These are phyloP conservation scores for Annulohypoxylon maeteangense DNA, from an alignment of 495 filamentous ascomycete genomes.

Conservation along the genomic window DNA sequence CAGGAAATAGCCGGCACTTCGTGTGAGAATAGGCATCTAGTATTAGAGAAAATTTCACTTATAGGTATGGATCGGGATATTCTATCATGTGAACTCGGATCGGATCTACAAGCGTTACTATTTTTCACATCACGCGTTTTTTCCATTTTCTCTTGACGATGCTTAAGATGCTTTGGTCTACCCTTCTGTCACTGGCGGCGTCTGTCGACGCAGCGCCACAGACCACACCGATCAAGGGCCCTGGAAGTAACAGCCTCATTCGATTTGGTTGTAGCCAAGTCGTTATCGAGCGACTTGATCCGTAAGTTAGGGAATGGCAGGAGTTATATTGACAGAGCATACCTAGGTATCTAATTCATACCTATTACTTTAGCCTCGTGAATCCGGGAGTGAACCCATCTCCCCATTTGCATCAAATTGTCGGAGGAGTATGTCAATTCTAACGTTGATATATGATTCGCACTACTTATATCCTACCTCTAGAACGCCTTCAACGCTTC, in stretches of 20 bases:
- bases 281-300: constrained; percentile 44
- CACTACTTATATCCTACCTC: not conserved
- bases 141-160: not conserved
- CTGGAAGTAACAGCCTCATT: constrained; percentile 38
- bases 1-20: constrained; percentile 25
- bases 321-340: not conserved
- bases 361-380: constrained; percentile 32
- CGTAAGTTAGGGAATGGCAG: constrained; percentile 13
- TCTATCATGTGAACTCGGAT: not conserved
- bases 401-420: constrained; percentile 41
- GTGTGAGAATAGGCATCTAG: no score
- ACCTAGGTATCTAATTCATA: constrained; percentile 19
- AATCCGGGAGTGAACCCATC: constrained; percentile 43
- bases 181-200: constrained; percentile 19
- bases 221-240: constrained; percentile 37
- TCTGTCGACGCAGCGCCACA: constrained; percentile 31
- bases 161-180: constrained; percentile 33
- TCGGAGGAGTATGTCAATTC: constrained; percentile 34
- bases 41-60: not conserved
- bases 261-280: constrained; percentile 44
- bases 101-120: not conserved
- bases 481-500: constrained; percentile 52
- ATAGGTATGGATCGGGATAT: not conserved
- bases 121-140: not conserved
- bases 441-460: not conserved